Base-by-base conservation (phyloP, 371 early-diverging fungal species). In the Mucor ambiguus region DNA sequence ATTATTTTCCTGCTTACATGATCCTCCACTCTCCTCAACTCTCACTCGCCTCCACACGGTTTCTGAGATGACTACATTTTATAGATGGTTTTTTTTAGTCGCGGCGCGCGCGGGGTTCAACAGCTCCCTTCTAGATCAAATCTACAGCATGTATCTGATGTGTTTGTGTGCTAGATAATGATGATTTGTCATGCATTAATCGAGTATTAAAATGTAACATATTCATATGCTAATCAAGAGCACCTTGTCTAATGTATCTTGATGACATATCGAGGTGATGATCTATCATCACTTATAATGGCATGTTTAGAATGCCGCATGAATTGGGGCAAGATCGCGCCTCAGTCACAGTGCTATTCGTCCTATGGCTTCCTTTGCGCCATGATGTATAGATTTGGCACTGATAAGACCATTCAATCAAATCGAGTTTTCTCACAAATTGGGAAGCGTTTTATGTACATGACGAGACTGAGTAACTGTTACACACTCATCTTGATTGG, bases 1-100 rank as follows among this genome's bases (percentile, higher is more conserved):
- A 56, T 32, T 56, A 35, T 32, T 32, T 56, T 56, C 56, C 56
- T 56, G 56, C 56, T 52, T 52, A 52, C 52, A 52, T 52, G 24
- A 52, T 52, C 41, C 41, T 41, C 41, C 41, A 41, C 41, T 41
- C 41, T 4, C 37, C 12, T 12, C 37, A 35, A 33, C 35, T 4
- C 6, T 16, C 41, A 5, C 41, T 41, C 28, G 49, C 28, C 52
- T 52, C 52, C 52, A 52, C 28, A 52, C 52, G 52, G 28, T 52
- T 52, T 52, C 28, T 16, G 24, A 16, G 52, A 52, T 52, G 52
- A 52, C 52, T 52, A 52, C 52, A 52, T 52, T 49, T 49, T 28
- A 52, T 22, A 52, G 28, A 49, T 44, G 18, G 22, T 22, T 48
- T 48, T 48, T 48, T n/a, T 9, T 22, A 7, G 24, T n/a, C 24